Conservation (phyloP, 768 basidiomycete genomes). For the Lyophyllum atratum region DNA sequence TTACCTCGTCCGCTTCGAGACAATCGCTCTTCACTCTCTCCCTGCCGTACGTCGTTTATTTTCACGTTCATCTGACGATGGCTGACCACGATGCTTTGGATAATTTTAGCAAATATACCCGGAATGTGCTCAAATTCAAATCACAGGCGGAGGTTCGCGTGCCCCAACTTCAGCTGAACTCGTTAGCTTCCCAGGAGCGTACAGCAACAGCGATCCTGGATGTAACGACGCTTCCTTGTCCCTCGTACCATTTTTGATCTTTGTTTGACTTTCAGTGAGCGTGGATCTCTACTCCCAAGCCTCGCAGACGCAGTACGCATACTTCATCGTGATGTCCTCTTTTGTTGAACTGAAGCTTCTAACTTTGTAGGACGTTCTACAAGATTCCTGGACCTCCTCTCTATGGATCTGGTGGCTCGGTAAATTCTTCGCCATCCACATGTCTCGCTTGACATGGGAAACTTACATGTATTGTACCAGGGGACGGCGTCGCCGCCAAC, state of each 20-base stretch:
- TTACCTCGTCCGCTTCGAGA: conserved; percentile 51
- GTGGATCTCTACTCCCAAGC: conserved; percentile 41
- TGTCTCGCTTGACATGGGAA: background rate
- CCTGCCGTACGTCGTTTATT: conserved; percentile 43
- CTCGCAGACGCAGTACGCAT: conserved; percentile 30
- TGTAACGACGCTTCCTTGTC: conserved; percentile 18
- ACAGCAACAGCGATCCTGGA: conserved; percentile 43
- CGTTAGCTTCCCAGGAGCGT: conserved; percentile 50
- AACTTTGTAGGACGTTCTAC: conserved; percentile 28
- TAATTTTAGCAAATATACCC: conserved; percentile 64
- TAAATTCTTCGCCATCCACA: background rate
- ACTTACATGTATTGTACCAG: background rate
- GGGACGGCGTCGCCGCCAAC: background rate
- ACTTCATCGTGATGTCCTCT: background rate
- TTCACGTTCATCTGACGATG: background rate
- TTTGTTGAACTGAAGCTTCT: background rate
- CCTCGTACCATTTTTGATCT: conserved; percentile 10
- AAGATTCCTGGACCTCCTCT: conserved; percentile 47
- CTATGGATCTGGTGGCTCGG: conserved; percentile 30
- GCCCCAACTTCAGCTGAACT: conserved; percentile 44
- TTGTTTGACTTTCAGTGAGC: conserved; percentile 31
- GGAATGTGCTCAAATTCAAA: conserved; percentile 49
- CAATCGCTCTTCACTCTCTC: conserved; percentile 47
- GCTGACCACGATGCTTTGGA: background rate
- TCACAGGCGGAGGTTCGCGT: conserved; percentile 41